A percentile compares a stretch with the other conserved stretches of the same genome.
These are phyloP conservation scores for Moesziomyces aphidis DNA, from an alignment of 1,284 basidiomycete species.

Conservation along the genomic window DNA sequence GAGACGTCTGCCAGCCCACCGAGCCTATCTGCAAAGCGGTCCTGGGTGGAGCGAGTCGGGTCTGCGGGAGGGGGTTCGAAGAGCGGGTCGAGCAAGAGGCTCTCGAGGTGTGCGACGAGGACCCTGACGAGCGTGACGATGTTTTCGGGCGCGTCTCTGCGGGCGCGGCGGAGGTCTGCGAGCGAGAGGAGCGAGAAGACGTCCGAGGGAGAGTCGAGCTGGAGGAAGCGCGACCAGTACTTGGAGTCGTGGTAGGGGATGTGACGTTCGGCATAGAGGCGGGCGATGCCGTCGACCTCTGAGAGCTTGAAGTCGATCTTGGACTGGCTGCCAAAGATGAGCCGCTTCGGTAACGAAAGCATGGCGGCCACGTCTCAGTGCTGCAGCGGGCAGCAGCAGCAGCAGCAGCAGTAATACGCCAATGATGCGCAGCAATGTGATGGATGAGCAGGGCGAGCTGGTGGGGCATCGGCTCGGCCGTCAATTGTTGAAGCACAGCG, in stretches of 20 bases:
- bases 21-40: constrained; percentile 10
- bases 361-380: constrained; percentile 11
- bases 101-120: constrained; percentile 61
- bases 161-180: constrained; percentile 50
- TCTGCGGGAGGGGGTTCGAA: constrained; percentile 50
- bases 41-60: constrained; percentile 9
- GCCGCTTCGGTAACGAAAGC: constrained; percentile 40
- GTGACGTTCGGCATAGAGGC: constrained; percentile 57
- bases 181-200: constrained; percentile 55
- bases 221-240: constrained; percentile 57
- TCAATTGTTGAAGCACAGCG: background rate
- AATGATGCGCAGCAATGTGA: background rate
- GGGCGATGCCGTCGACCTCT: constrained; percentile 48
- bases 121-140: constrained; percentile 59
- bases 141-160: constrained; percentile 56
- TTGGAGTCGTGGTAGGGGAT: constrained; percentile 55
- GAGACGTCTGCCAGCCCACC: constrained; percentile 26
- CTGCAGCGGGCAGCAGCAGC: background rate
- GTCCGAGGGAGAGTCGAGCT: constrained; percentile 55
- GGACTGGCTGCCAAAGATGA: constrained; percentile 43
- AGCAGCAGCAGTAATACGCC: background rate
- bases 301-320: constrained; percentile 49
- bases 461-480: no score
- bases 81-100: constrained; percentile 53
- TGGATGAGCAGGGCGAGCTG: no score